Evolutionary conservation across 352 stramenopile species (phyloP).

Genomic region (Phytophthora colocasiae): DNA sequence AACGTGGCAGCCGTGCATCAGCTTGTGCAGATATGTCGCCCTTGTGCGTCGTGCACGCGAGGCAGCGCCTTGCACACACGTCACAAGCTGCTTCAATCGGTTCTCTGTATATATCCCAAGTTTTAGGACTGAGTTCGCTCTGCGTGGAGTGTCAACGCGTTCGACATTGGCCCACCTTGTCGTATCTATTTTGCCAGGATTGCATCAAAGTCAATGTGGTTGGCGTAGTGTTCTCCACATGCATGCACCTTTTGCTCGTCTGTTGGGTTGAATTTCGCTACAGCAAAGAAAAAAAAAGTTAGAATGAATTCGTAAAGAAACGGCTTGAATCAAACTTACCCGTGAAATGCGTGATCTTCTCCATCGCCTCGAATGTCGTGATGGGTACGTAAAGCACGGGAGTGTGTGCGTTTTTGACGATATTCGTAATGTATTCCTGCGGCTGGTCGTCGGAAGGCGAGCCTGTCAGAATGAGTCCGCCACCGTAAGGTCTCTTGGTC

Average conservation of each 20-base stretch:
- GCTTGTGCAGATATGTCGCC: too few relatives aligned
- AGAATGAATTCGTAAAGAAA: neutral
- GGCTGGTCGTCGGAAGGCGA: slow-evolving; percentile 76
- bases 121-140: too few relatives aligned
- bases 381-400: slow-evolving; percentile 82
- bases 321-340: slow-evolving; percentile 39
- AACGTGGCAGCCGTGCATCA: too few relatives aligned
- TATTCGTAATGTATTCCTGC: slow-evolving; percentile 81
- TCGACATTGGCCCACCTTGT: neutral
- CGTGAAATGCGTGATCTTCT: slow-evolving; percentile 83
- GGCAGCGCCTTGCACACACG: too few relatives aligned
- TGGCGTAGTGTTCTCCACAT: slow-evolving; percentile 88
- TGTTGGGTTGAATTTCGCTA: slow-evolving; percentile 90
- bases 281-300: slow-evolving; percentile 15
- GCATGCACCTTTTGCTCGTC: slow-evolving; percentile 81
- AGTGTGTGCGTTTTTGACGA: slow-evolving; percentile 63
- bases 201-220: slow-evolving; percentile 83
- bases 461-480: slow-evolving; percentile 90
- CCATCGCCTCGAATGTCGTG: slow-evolving; percentile 84
- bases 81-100: too few relatives aligned
- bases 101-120: too few relatives aligned
- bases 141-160: too few relatives aligned
- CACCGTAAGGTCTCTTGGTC: slow-evolving; percentile 74
- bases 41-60: too few relatives aligned
- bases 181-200: slow-evolving; percentile 55